These are phyloP conservation scores for Nymphaea colorata DNA, from an alignment of 164 flowering plant genomes.

Conservation along the genomic window DNA sequence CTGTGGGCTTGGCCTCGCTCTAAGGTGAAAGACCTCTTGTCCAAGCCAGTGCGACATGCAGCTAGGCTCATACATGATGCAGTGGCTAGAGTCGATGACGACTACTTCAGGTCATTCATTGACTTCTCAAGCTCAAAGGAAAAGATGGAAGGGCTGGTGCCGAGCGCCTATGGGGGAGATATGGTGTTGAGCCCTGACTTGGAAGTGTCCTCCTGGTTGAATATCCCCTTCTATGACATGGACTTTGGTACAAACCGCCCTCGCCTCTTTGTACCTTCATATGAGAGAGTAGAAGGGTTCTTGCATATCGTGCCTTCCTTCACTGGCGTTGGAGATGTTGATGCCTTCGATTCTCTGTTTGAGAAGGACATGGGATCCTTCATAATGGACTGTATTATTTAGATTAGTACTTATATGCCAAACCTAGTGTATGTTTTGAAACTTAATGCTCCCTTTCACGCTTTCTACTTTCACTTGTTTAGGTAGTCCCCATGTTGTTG, in stretches of 20 bases:
- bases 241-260: slow-evolving; percentile 26
- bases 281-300: too few relatives aligned
- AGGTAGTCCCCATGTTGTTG: too few relatives aligned
- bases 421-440: too few relatives aligned
- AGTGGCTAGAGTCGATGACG: slow-evolving; percentile 13
- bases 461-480: too few relatives aligned
- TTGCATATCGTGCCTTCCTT: too few relatives aligned
- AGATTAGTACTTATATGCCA: too few relatives aligned
- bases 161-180: slow-evolving; percentile 5
- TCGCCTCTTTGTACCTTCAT: slow-evolving; percentile 15
- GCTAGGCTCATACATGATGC: slow-evolving; percentile 18
- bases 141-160: background rate
- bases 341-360: too few relatives aligned
- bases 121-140: slow-evolving; percentile 15
- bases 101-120: slow-evolving; percentile 22
- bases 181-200: slow-evolving; percentile 1
- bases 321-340: too few relatives aligned
- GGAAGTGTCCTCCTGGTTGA: slow-evolving; percentile 25
- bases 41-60: slow-evolving; percentile 10
- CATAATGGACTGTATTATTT: too few relatives aligned
- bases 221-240: slow-evolving; percentile 20
- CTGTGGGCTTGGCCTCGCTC: slow-evolving; percentile 25
- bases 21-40: slow-evolving; percentile 17
- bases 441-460: too few relatives aligned
- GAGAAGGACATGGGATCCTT: too few relatives aligned